Percentiles rank a stretch among this genome's conserved stretches.
Evolutionary conservation across 164 flowering plant genomes (phyloP).

Genomic region (Dillenia turbinata): DNA sequence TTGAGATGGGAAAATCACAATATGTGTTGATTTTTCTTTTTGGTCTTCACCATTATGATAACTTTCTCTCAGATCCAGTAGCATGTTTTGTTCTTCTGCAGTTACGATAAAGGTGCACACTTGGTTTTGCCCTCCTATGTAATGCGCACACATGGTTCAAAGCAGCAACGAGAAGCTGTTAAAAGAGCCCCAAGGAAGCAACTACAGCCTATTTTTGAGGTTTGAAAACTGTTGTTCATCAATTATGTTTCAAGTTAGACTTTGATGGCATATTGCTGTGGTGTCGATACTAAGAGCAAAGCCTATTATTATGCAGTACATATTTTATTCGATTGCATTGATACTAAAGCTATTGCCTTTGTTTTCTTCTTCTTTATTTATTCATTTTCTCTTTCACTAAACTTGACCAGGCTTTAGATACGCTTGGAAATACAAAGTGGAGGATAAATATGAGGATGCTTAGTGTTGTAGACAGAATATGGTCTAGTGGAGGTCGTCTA

Average conservation of each 20-base stretch:
- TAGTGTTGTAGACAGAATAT: slow-evolving; percentile 72
- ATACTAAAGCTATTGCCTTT: too few species aligned
- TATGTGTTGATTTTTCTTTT: too few species aligned
- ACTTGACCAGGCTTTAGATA: slow-evolving; percentile 76
- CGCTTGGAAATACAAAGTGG: slow-evolving; percentile 92
- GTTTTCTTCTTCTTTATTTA: too few species aligned
- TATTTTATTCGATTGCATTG: too few species aligned
- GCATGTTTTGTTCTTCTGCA: slow-evolving; percentile 21
- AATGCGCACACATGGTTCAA: slow-evolving; percentile 96
- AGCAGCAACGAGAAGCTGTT: slow-evolving; percentile 71
- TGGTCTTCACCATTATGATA: too few species aligned
- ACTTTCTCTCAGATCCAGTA: not conserved
- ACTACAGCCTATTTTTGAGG: slow-evolving; percentile 76
- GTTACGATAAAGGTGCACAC: slow-evolving; percentile 89
- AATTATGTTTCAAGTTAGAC: too few species aligned
- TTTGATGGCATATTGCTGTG: too few species aligned
- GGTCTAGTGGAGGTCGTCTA: slow-evolving; percentile 88
- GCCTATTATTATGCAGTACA: too few species aligned
- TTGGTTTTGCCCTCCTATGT: slow-evolving; percentile 82
- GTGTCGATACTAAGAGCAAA: too few species aligned
- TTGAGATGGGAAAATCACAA: too few species aligned
- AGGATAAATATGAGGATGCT: slow-evolving; percentile 82
- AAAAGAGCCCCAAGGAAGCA: slow-evolving; percentile 56
- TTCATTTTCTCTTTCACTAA: not conserved
- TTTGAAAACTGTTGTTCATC: slow-evolving; percentile 13